Conservation (phyloP, 805 yeast genomes). For the Metschnikowia henanensis region DNA sequence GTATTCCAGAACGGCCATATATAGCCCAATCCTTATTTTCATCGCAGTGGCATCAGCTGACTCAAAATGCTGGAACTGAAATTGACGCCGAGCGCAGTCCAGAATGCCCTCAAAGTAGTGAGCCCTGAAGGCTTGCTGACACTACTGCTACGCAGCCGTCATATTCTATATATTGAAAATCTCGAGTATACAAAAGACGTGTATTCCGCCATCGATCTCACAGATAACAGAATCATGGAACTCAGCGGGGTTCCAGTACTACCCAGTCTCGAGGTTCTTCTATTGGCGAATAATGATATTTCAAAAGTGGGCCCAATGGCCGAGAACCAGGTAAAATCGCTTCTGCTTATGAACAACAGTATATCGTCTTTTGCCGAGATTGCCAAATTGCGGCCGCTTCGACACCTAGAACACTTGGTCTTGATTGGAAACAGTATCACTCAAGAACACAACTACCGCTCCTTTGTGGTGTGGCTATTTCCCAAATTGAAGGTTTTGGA, state of each 20-base stretch:
- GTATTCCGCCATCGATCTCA: conserved; percentile 63
- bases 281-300: conserved; percentile 66
- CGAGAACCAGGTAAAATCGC: conserved; percentile 37
- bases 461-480: conserved; percentile 55
- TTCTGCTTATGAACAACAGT: conserved; percentile 54
- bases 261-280: conserved; percentile 49
- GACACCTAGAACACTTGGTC: conserved; percentile 35
- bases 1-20: no score
- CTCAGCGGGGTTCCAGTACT: conserved; percentile 49
- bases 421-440: conserved; percentile 62
- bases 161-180: conserved; percentile 36
- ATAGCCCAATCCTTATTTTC: neutral
- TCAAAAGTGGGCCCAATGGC: conserved; percentile 30
- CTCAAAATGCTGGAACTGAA: conserved; percentile 27
- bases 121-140: conserved; percentile 39
- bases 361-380: conserved; percentile 43
- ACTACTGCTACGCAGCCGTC: conserved; percentile 34
- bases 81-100: conserved; percentile 32
- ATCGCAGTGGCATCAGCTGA: neutral
- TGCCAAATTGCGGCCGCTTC: conserved; percentile 21
- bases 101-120: conserved; percentile 30
- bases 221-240: conserved; percentile 67
- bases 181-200: conserved; percentile 30
- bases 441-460: conserved; percentile 52
- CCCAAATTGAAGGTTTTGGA: conserved; percentile 70